A percentile compares a stretch with the other conserved stretches of the same genome.
Conservation (phyloP, 169 alveolate species). For the Cryptosporidium baileyi region DNA sequence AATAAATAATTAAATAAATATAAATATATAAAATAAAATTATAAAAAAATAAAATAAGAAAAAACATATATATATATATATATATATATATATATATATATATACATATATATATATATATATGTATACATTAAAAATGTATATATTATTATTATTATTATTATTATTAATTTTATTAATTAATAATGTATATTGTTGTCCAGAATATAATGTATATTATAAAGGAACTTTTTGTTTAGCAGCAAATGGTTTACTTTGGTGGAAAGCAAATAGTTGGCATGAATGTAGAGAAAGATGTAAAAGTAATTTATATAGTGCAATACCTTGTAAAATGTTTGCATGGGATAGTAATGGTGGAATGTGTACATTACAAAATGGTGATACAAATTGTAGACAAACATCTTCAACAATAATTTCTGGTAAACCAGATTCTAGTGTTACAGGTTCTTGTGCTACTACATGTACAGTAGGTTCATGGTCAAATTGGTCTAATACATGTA, state of each 20-base stretch:
- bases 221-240: conserved; percentile 3
- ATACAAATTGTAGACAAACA: background rate
- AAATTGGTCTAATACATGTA: conserved; percentile 37
- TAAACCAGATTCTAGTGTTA: background rate
- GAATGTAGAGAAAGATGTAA: conserved; percentile 65
- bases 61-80: background rate
- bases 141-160: too few species aligned
- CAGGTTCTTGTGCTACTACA: conserved; percentile 61
- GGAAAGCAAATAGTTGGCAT: conserved; percentile 64
- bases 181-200: background rate
- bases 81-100: background rate
- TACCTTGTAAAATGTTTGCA: conserved; percentile 2
- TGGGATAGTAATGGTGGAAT: conserved; percentile 65
- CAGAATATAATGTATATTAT: background rate
- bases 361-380: conserved; percentile 58
- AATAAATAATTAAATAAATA: too few species aligned
- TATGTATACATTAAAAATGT: too few species aligned
- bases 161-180: too few species aligned
- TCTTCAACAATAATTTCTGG: background rate
- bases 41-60: too few species aligned
- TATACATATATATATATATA: background rate
- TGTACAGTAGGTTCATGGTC: conserved; percentile 57
- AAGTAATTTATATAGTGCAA: conserved; percentile 11
- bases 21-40: too few species aligned
- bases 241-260: conserved; percentile 58